Percentiles rank a stretch among this genome's conserved stretches.
These are phyloP conservation scores for Acmispon strigosus DNA, from an alignment of 306 rosid genomes.

Conservation along the genomic window DNA sequence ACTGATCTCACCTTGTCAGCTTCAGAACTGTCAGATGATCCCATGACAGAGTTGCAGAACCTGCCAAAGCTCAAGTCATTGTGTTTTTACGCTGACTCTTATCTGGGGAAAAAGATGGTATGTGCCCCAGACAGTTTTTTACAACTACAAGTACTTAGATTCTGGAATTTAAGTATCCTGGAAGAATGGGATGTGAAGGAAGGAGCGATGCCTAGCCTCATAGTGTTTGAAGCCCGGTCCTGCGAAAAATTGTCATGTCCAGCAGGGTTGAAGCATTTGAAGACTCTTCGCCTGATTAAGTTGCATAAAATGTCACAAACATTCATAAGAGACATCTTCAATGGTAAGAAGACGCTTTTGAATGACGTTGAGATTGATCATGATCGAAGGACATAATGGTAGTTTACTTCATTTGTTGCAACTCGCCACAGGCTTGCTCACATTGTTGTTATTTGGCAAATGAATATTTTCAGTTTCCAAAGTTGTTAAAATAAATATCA, in stretches of 20 bases:
- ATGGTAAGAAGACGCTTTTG: neutral
- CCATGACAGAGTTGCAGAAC: slow-evolving; percentile 24
- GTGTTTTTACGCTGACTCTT: slow-evolving; percentile 24
- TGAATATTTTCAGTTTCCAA: neutral
- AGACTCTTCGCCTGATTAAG: slow-evolving; percentile 15
- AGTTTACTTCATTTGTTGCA: neutral
- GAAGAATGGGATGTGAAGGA: slow-evolving; percentile 18
- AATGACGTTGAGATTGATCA: neutral
- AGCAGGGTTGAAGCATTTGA: slow-evolving; percentile 17
- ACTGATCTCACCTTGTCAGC: slow-evolving; percentile 37
- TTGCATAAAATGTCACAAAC: slow-evolving; percentile 5
- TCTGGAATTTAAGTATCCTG: slow-evolving; percentile 23
- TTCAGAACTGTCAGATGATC: slow-evolving; percentile 15
- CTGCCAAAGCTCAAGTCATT: slow-evolving; percentile 12
- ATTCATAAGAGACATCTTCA: neutral
- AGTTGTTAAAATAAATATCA: too few species aligned
- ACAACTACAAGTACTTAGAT: slow-evolving; percentile 26
- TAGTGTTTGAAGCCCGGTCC: slow-evolving; percentile 27
- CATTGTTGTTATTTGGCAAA: neutral
- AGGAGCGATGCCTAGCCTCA: slow-evolving; percentile 22
- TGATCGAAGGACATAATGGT: neutral
- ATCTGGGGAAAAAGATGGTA: neutral
- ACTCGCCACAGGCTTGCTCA: neutral
- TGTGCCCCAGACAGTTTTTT: slow-evolving; percentile 14
- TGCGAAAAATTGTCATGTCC: neutral